These are phyloP conservation scores for Elongisporangium prolatum DNA, from an alignment of 352 stramenopile genomes.

Conservation along the genomic window DNA sequence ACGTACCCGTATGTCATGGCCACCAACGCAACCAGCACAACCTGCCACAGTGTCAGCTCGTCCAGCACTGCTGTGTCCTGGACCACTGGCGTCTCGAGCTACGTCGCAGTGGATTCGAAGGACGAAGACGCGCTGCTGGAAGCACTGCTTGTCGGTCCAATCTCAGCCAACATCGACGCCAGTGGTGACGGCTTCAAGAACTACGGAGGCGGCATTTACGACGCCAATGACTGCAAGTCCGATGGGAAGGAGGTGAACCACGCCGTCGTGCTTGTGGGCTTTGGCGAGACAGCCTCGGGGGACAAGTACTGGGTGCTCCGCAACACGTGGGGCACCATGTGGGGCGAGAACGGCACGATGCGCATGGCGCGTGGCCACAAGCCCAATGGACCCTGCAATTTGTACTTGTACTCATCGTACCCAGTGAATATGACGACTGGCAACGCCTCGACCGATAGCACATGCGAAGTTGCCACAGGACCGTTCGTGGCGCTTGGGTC, in stretches of 20 bases:
- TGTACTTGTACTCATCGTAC: slow-evolving; percentile 74
- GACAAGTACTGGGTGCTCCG: slow-evolving; percentile 88
- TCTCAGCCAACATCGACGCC: slow-evolving; percentile 78
- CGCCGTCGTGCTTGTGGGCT: slow-evolving; percentile 84
- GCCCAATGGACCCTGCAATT: slow-evolving; percentile 56
- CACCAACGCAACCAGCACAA: slow-evolving; percentile 15
- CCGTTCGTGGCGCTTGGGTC: slow-evolving; percentile 37
- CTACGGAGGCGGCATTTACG: slow-evolving; percentile 84
- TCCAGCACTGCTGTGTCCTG: slow-evolving; percentile 31
- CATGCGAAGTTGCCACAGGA: slow-evolving; percentile 24
- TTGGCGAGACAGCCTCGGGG: slow-evolving; percentile 60
- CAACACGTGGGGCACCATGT: slow-evolving; percentile 90
- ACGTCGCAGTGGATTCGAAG: slow-evolving; percentile 42
- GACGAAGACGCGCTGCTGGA: slow-evolving; percentile 58
- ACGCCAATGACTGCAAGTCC: slow-evolving; percentile 67
- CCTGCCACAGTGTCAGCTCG: background rate
- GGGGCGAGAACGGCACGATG: slow-evolving; percentile 82
- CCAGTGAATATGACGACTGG: slow-evolving; percentile 43
- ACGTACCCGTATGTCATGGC: slow-evolving; percentile 80
- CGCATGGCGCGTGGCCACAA: slow-evolving; percentile 49
- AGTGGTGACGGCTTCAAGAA: slow-evolving; percentile 73
- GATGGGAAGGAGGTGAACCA: slow-evolving; percentile 83
- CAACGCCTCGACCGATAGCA: slow-evolving; percentile 9
- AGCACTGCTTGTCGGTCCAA: slow-evolving; percentile 56
- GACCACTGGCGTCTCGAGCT: slow-evolving; percentile 39